A percentile compares a stretch with the other conserved stretches of the same genome.
These are phyloP conservation scores for Chrysoporthe austroafricana DNA, from an alignment of 2,329 filamentous ascomycete genomes.

Conservation along the genomic window DNA sequence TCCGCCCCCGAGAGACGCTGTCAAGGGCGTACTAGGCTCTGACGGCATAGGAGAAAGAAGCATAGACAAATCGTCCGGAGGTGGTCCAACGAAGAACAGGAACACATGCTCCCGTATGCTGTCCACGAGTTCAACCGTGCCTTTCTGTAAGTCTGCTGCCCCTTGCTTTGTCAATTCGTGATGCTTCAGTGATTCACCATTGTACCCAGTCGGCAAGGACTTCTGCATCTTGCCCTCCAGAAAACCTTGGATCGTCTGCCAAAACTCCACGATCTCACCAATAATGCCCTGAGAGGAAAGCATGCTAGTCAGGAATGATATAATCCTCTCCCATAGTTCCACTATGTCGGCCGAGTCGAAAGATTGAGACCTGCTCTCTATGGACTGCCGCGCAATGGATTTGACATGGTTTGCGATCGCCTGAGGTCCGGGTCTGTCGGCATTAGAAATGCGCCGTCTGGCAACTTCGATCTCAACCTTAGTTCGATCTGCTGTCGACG, in stretches of 20 bases:
- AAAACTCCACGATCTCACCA: conserved; percentile 90
- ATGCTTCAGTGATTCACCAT: conserved; percentile 79
- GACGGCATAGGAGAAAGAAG: conserved; percentile 80
- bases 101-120: conserved; percentile 79
- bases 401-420: conserved; percentile 76
- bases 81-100: conserved; percentile 83
- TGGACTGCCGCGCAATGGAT: conserved; percentile 68
- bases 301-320: conserved; percentile 72
- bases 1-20: conserved; percentile 45
- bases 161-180: conserved; percentile 77
- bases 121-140: conserved; percentile 79
- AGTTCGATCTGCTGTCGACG: conserved; percentile 78
- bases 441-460: conserved; percentile 76
- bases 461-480: conserved; percentile 92
- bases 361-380: conserved; percentile 62
- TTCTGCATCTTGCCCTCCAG: conserved; percentile 84
- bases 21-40: conserved; percentile 69
- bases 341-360: conserved; percentile 82
- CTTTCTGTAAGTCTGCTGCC: conserved; percentile 73
- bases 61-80: conserved; percentile 86
- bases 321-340: conserved; percentile 90
- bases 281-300: conserved; percentile 80
- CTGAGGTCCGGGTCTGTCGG: conserved; percentile 71
- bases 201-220: conserved; percentile 77
- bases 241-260: conserved; percentile 89